A percentile compares a stretch with the other conserved stretches of the same genome.
phyloP scores from a whole-genome alignment of 2,329 filamentous ascomycete genomes.

The Fonsecaea pedrosoi region DNA sequence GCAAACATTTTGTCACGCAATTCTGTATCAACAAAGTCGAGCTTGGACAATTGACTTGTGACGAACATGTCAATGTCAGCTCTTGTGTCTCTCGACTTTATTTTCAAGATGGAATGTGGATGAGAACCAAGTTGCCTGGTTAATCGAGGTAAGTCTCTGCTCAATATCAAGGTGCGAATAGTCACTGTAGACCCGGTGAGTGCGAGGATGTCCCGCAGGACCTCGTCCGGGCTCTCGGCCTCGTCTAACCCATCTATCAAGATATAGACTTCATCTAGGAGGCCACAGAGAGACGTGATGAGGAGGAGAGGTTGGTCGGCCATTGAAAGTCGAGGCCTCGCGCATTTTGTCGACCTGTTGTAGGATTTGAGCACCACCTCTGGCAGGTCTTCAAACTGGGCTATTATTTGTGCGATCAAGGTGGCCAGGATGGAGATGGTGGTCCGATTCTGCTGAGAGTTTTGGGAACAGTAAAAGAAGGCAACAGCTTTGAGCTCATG shows the following conservation, averaged over 20 bases:
- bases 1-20: not conserved
- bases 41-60: not conserved
- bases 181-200: not conserved
- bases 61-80: not conserved
- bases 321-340: conserved; percentile 1
- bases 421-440: not conserved
- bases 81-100: not conserved
- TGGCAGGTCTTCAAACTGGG: not conserved
- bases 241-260: not conserved
- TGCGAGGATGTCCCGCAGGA: not conserved
- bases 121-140: not conserved
- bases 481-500: not conserved
- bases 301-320: not conserved
- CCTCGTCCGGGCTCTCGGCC: not conserved
- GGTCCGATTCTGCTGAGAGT: not conserved
- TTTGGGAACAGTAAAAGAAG: not conserved
- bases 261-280: not conserved
- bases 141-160: not conserved
- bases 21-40: not conserved
- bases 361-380: not conserved
- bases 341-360: not conserved
- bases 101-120: not conserved
- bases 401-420: not conserved
- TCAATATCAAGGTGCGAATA: not conserved
- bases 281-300: not conserved